phyloP scores from a whole-genome alignment of 140 eudicot genomes.

The Erigeron philadelphicus region DNA sequence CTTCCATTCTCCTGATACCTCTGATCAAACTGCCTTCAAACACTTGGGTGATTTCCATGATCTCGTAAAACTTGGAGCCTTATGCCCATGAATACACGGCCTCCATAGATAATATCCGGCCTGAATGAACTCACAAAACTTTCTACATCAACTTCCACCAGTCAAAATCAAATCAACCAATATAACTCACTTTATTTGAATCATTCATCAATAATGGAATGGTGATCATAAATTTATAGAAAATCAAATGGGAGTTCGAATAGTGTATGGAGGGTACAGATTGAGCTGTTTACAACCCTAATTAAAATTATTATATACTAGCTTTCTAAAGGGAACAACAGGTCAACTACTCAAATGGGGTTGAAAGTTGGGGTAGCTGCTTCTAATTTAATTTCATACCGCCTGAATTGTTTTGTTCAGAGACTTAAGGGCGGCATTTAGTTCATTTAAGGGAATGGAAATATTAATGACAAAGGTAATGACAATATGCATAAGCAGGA shows the following conservation, averaged over 20 bases:
- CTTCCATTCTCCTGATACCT: slow-evolving; percentile 93
- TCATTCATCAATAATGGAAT: too few species aligned
- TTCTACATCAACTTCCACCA: slow-evolving; percentile 93
- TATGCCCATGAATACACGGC: slow-evolving; percentile 91
- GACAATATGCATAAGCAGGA: too few species aligned
- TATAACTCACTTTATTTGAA: too few species aligned
- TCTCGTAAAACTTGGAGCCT: slow-evolving; percentile 88
- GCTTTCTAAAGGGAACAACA: too few species aligned
- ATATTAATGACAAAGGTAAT: too few species aligned
- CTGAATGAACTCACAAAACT: slow-evolving; percentile 79
- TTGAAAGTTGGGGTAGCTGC: neutral
- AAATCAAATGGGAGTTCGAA: neutral
- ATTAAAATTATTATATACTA: too few species aligned
- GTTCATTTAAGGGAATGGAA: too few species aligned
- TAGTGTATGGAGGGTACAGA: neutral
- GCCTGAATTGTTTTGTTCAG: neutral
- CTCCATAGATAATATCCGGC: slow-evolving; percentile 92
- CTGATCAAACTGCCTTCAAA: slow-evolving; percentile 95
- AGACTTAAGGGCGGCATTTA: neutral
- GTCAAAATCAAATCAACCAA: neutral
- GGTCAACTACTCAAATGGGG: neutral
- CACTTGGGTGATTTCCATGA: slow-evolving; percentile 88
- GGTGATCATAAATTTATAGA: too few species aligned
- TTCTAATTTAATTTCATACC: neutral
- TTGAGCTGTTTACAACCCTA: neutral